phyloP scores from a whole-genome alignment of 2,329 filamentous ascomycete genomes.

The Ophiostoma sp. region DNA sequence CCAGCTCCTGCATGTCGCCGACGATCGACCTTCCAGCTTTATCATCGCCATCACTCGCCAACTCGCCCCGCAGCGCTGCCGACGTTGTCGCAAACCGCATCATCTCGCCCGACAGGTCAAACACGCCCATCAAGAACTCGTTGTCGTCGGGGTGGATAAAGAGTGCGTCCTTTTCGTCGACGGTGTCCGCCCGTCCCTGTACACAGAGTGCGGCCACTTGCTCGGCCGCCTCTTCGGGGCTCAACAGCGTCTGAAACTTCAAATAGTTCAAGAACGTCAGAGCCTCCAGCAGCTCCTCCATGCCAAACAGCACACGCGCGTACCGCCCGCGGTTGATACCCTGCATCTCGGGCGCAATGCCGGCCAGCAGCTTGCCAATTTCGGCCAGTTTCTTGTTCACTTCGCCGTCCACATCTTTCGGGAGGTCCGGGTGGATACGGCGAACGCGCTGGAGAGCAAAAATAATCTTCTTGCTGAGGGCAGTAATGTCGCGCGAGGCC shows the following conservation, averaged over 20 bases:
- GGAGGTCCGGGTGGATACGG: slow-evolving; percentile 61
- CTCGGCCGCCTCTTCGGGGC: slow-evolving; percentile 58
- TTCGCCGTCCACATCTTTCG: slow-evolving; percentile 68
- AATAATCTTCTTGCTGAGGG: slow-evolving; percentile 94
- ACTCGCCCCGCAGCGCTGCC: slow-evolving; percentile 70
- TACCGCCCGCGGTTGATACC: slow-evolving; percentile 83
- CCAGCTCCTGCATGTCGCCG: slow-evolving; percentile 75
- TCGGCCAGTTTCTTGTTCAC: slow-evolving; percentile 67
- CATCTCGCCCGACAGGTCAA: slow-evolving; percentile 92
- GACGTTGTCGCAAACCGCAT: slow-evolving; percentile 95
- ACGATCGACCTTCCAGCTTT: slow-evolving; percentile 58
- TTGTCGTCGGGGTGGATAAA: slow-evolving; percentile 67
- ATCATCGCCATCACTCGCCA: slow-evolving; percentile 41
- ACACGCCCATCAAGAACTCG: slow-evolving; percentile 88
- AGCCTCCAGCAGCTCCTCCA: slow-evolving; percentile 94
- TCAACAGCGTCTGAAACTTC: slow-evolving; percentile 71
- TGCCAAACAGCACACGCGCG: slow-evolving; percentile 73
- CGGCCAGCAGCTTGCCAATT: slow-evolving; percentile 68
- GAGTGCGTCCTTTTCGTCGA: slow-evolving; percentile 30
- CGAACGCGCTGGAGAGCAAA: slow-evolving; percentile 80
- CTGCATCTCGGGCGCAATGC: slow-evolving; percentile 71
- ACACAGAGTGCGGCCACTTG: slow-evolving; percentile 44
- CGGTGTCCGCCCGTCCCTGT: slow-evolving; percentile 28
- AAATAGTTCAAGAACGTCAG: slow-evolving; percentile 88
- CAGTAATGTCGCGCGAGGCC: slow-evolving; percentile 87